phyloP scores from a whole-genome alignment of 257 asterid species.

The Jacaranda copaia region DNA sequence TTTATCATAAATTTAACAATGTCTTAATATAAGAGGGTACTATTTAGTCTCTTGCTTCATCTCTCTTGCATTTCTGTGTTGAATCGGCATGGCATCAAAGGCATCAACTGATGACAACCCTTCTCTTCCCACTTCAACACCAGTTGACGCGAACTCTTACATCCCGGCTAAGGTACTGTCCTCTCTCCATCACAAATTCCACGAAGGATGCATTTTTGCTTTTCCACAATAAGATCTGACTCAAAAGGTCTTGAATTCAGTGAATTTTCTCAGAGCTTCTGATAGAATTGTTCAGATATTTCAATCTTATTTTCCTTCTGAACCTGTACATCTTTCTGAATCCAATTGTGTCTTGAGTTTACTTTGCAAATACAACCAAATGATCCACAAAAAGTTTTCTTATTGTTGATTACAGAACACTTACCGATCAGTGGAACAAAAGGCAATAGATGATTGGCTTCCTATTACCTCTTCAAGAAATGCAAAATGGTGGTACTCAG shows the following conservation, averaged over 20 bases:
- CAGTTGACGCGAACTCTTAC: conserved; percentile 31
- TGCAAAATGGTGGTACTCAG: conserved; percentile 63
- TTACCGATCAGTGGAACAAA: conserved; percentile 42
- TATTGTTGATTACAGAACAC: conserved; percentile 25
- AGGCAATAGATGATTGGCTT: conserved; percentile 58
- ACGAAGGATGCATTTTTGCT: not conserved
- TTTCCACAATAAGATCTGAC: not conserved
- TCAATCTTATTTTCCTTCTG: not conserved
- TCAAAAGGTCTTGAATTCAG: no score
- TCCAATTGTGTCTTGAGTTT: not conserved
- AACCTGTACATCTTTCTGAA: no score
- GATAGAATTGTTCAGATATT: not conserved
- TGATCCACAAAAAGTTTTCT: not conserved
- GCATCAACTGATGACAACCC: conserved; percentile 36
- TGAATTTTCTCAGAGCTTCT: not conserved
- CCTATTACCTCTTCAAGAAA: conserved; percentile 59
- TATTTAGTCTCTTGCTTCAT: not conserved
- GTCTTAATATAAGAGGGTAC: not conserved
- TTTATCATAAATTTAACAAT: not conserved
- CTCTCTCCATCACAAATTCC: not conserved
- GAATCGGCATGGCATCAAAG: conserved; percentile 26
- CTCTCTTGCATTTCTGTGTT: conserved; percentile 20
- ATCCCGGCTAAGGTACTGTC: conserved; percentile 30
- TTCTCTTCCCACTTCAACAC: conserved; percentile 36
- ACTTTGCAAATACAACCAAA: not conserved